phyloP scores from a whole-genome alignment of 768 basidiomycete species.

The Leccinum uliginosum region DNA sequence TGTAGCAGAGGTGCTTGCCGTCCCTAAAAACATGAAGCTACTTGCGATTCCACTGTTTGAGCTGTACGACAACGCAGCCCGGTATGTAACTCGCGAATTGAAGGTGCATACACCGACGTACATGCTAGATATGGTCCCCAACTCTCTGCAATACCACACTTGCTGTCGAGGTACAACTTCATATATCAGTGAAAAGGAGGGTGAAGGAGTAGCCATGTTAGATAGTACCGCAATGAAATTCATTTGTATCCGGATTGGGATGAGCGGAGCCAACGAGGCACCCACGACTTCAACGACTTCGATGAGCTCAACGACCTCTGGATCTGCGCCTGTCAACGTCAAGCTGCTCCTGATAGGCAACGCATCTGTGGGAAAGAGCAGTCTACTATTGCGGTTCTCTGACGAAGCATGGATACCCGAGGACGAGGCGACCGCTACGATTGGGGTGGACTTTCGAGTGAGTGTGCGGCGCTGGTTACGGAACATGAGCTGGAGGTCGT shows the following conservation, averaged over 20 bases:
- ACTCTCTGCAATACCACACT: slow-evolving; percentile 88
- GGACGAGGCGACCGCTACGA: slow-evolving; percentile 83
- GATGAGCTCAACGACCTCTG: slow-evolving; percentile 24
- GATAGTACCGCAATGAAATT: neutral
- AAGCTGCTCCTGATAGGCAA: slow-evolving; percentile 85
- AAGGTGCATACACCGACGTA: neutral
- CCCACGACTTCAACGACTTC: neutral
- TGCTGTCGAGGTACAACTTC: slow-evolving; percentile 83
- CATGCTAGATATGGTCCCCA: slow-evolving; percentile 78
- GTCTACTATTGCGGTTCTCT: slow-evolving; percentile 88
- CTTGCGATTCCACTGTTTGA: slow-evolving; percentile 96
- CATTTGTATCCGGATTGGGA: slow-evolving; percentile 12
- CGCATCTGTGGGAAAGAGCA: slow-evolving; percentile 90
- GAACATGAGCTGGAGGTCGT: neutral
- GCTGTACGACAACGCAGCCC: slow-evolving; percentile 93
- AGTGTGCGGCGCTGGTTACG: slow-evolving; percentile 26
- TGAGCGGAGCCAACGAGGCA: slow-evolving; percentile 22
- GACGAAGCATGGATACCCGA: slow-evolving; percentile 94
- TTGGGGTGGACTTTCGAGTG: slow-evolving; percentile 82
- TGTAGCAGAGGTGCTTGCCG: slow-evolving; percentile 81
- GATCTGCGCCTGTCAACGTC: slow-evolving; percentile 50
- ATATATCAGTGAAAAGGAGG: slow-evolving; percentile 55
- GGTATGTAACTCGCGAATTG: slow-evolving; percentile 37
- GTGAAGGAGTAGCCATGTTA: neutral
- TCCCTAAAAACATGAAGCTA: slow-evolving; percentile 98